Percentiles rank a stretch among this genome's conserved stretches.
phyloP scores from a whole-genome alignment of 345 rosid species.

The Turnera subulata region DNA sequence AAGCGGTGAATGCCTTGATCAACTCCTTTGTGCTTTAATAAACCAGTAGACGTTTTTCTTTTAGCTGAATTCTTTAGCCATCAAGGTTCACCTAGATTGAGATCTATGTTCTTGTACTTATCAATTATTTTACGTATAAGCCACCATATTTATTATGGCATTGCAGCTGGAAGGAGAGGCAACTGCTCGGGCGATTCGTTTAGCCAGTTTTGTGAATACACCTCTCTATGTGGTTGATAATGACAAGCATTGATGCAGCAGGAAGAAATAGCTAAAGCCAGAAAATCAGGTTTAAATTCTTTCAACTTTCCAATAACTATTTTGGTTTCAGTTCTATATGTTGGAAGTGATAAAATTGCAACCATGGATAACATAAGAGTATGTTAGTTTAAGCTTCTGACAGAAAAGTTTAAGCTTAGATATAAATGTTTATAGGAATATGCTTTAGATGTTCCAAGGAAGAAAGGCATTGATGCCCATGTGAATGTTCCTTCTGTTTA shows the following conservation, averaged over 20 bases:
- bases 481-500: too few species aligned
- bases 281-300: slow-evolving; percentile 62
- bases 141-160: slow-evolving; percentile 7
- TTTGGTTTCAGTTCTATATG: neutral
- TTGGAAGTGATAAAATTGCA: neutral
- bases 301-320: neutral
- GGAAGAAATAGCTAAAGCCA: slow-evolving; percentile 95
- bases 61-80: too few species aligned
- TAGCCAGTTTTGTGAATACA: slow-evolving; percentile 84
- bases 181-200: slow-evolving; percentile 85
- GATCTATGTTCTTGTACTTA: too few species aligned
- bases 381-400: neutral
- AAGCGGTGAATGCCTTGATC: slow-evolving; percentile 43
- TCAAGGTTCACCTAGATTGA: too few species aligned
- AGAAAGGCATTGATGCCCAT: too few species aligned
- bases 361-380: neutral
- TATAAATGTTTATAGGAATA: too few species aligned
- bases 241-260: slow-evolving; percentile 97
- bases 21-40: neutral
- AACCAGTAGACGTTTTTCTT: neutral
- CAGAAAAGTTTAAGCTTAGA: neutral
- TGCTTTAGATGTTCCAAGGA: too few species aligned
- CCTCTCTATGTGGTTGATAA: slow-evolving; percentile 95
- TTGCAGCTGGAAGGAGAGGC: slow-evolving; percentile 96
- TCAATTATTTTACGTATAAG: slow-evolving; percentile 8